Percentiles rank a stretch among this genome's conserved stretches.
Conservation (phyloP, 306 rosid genomes). For the Psophocarpus tetragonolobus region DNA sequence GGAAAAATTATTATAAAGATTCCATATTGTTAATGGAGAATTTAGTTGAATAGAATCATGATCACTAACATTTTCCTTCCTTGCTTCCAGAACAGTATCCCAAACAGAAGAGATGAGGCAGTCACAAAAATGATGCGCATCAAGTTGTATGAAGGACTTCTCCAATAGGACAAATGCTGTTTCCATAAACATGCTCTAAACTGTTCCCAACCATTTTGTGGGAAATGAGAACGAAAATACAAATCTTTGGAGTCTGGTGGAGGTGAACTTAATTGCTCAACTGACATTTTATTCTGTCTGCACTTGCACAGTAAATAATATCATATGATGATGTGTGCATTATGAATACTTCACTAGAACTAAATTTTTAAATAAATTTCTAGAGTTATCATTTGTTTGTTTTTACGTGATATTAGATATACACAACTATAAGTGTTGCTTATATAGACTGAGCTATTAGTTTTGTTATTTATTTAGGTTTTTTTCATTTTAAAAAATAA, state of each 20-base stretch:
- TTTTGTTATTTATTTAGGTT: neutral
- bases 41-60: neutral
- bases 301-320: constrained; percentile 21
- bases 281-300: constrained; percentile 58
- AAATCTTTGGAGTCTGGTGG: constrained; percentile 53
- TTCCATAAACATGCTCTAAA: constrained; percentile 74
- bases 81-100: constrained; percentile 61
- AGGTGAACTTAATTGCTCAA: constrained; percentile 55
- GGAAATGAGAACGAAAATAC: constrained; percentile 52
- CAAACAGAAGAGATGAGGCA: constrained; percentile 52
- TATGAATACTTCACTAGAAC: neutral
- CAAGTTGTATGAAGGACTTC: constrained; percentile 71
- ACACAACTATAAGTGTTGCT: no score
- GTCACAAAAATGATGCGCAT: constrained; percentile 43
- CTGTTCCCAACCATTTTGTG: constrained; percentile 62
- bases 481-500: no score
- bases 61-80: constrained; percentile 52
- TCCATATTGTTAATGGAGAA: neutral
- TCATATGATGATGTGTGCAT: neutral
- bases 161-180: constrained; percentile 72
- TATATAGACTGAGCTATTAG: neutral
- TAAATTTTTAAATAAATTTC: neutral
- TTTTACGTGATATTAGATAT: neutral
- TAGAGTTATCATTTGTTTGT: neutral
- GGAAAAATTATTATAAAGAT: neutral